Conservation (phyloP, 352 stramenopile genomes). For the Phytophthora crassamura region DNA sequence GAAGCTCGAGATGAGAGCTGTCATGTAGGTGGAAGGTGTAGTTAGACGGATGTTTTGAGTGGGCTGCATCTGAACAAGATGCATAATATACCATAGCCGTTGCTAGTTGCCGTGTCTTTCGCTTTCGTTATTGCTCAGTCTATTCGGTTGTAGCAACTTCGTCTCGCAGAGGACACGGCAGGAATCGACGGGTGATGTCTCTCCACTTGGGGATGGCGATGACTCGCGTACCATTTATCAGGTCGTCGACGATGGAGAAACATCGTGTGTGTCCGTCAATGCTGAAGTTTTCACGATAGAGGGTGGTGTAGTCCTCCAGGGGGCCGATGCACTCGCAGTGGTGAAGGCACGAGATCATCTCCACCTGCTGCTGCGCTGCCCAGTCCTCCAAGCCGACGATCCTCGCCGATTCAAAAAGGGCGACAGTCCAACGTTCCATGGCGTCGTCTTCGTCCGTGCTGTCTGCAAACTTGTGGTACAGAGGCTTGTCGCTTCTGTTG, state of each 20-base stretch:
- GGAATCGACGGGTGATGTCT: conserved; percentile 42
- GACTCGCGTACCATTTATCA: conserved; percentile 38
- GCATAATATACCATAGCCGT: too few species aligned
- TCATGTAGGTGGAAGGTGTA: too few species aligned
- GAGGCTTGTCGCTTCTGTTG: conserved; percentile 5
- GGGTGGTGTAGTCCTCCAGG: conserved; percentile 46
- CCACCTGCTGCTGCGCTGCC: too few species aligned
- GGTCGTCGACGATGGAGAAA: conserved; percentile 47
- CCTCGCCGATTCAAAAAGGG: too few species aligned
- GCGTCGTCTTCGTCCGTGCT: conserved; percentile 31
- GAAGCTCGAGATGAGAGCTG: conserved; percentile 20
- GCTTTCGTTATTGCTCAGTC: too few species aligned
- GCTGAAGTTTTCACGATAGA: conserved; percentile 58
- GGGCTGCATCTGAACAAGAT: too few species aligned
- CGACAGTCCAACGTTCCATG: conserved; percentile 45
- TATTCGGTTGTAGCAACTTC: too few species aligned
- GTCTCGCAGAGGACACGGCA: conserved; percentile 37
- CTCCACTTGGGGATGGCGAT: conserved; percentile 56
- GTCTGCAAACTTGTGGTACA: conserved; percentile 16
- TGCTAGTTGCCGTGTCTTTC: too few species aligned
- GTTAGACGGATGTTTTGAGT: too few species aligned
- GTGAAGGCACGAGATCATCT: conserved; percentile 57
- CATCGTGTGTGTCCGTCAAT: conserved; percentile 54
- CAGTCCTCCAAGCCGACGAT: too few species aligned
- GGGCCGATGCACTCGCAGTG: conserved; percentile 53